Evolutionary conservation across 495 filamentous ascomycete species (phyloP).

Genomic region (Physcia stellaris): DNA sequence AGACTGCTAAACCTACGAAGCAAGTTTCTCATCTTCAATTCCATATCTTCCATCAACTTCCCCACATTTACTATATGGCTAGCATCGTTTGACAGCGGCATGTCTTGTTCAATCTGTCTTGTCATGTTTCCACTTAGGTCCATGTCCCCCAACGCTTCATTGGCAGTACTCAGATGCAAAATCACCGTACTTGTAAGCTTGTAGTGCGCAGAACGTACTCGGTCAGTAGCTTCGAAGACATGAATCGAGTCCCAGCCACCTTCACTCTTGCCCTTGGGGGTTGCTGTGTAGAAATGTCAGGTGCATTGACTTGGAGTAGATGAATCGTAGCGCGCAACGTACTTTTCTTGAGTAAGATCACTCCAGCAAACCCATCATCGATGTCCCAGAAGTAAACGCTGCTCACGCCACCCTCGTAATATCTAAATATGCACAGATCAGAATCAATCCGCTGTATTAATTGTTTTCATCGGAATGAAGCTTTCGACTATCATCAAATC

Average conservation of each 20-base stretch:
- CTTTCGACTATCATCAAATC: not conserved
- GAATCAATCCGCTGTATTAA: not conserved
- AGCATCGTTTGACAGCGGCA: constrained; percentile 77
- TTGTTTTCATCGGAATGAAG: not conserved
- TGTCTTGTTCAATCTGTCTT: constrained; percentile 79
- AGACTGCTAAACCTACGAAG: constrained; percentile 52
- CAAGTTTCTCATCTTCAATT: constrained; percentile 97
- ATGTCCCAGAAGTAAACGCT: constrained; percentile 98
- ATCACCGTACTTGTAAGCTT: constrained; percentile 97
- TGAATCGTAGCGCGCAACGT: constrained; percentile 15
- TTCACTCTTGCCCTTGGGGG: constrained; percentile 53
- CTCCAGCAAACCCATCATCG: constrained; percentile 95
- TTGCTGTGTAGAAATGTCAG: constrained; percentile 31
- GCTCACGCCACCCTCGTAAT: constrained; percentile 91
- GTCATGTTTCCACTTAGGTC: constrained; percentile 97
- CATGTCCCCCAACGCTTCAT: constrained; percentile 67
- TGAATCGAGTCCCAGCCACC: constrained; percentile 98
- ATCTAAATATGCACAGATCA: constrained; percentile 25
- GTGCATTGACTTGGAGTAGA: too few species aligned
- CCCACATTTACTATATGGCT: constrained; percentile 96
- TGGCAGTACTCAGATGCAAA: constrained; percentile 62
- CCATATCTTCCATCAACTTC: constrained; percentile 95
- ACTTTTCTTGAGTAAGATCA: constrained; percentile 93
- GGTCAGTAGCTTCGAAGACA: constrained; percentile 91
- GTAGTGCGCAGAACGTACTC: constrained; percentile 83